Base-by-base conservation (phyloP, 2,329 filamentous ascomycete genomes). In the Westerdykella aurantiaca region DNA sequence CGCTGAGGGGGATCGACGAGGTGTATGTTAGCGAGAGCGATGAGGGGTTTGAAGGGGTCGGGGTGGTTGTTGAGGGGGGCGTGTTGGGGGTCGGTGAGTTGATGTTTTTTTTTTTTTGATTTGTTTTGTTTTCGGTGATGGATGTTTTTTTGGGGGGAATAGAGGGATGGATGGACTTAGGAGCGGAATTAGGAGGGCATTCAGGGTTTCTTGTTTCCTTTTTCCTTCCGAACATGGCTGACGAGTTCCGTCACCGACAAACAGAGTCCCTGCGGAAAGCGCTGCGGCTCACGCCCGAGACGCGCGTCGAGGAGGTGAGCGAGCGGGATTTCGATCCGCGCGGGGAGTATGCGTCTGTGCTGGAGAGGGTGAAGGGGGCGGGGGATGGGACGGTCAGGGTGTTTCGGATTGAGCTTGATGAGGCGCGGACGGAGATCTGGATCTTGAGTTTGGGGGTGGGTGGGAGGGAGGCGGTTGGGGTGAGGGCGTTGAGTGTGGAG, bases 1-100 rank as follows among this genome's bases (percentile, higher is more conserved):
- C 34, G 40, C 54, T 70, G 34, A 48, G 62, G 49, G 49, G 55
- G 14, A 57, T 67, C 3, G 72, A 84, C 45, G 77, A 75, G 35
- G 82, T 84, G 61, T 95, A 93, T 66, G 68, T 79, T 13, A 93
- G 85, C 49, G 90, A 95, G 46, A 81, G 87, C 23, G 89, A 95
- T 64, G 88, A 94, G 73, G 83, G 85, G 4, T 95, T 95, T 67
- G 81, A 86, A 63, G 80, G 82, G 3, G 86, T 95, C 5, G 80
- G 78, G 42, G 64, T 95, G 53, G 75, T 73, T 52, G 87, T 78
- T 70, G 66, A 73, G 16, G 72, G 73, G 29, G 14, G 25, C 3
- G 59, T 85, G 55, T 80, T 82, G 1, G 74, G 79, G 52, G 82
- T 55, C 21, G 85, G 61, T 57, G 75, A 70, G 52, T 43, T 31